A percentile compares a stretch with the other conserved stretches of the same genome.
Conservation (phyloP, 257 asterid species). For the Linaria vulgaris region DNA sequence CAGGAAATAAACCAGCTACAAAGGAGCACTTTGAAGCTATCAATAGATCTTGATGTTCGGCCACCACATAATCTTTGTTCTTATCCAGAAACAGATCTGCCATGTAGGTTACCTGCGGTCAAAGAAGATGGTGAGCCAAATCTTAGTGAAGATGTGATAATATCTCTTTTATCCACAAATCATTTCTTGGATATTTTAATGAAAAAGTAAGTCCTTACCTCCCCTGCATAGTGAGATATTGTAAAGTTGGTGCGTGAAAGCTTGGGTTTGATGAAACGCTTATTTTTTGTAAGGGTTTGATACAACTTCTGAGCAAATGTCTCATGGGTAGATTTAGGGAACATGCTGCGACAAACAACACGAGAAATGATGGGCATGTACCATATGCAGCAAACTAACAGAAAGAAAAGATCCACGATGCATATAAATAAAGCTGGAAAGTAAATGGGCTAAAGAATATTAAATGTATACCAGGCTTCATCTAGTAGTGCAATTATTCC, state of each 20-base stretch:
- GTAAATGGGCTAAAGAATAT: slow-evolving; percentile 15
- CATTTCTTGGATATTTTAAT: slow-evolving; percentile 14
- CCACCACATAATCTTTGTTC: slow-evolving; percentile 98
- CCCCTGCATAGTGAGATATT: slow-evolving; percentile 98
- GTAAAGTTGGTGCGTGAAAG: slow-evolving; percentile 97
- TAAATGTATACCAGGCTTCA: slow-evolving; percentile 85
- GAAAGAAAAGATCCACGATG: slow-evolving; percentile 9
- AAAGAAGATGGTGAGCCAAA: slow-evolving; percentile 20
- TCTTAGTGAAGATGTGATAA: neutral
- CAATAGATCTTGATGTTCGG: slow-evolving; percentile 93
- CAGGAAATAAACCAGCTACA: slow-evolving; percentile 91
- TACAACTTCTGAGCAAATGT: slow-evolving; percentile 99
- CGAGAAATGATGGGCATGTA: slow-evolving; percentile 23
- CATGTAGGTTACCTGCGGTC: slow-evolving; percentile 76
- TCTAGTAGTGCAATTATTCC: slow-evolving; percentile 96
- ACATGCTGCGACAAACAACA: slow-evolving; percentile 73
- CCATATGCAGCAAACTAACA: slow-evolving; percentile 20
- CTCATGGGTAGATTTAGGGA: slow-evolving; percentile 98
- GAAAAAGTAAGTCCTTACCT: slow-evolving; percentile 52
- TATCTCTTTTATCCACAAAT: slow-evolving; percentile 11
- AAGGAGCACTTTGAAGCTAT: slow-evolving; percentile 86
- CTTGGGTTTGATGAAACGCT: slow-evolving; percentile 97
- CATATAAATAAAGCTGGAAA: slow-evolving; percentile 9
- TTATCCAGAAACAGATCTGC: slow-evolving; percentile 95
- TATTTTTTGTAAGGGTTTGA: slow-evolving; percentile 84